phyloP scores from a whole-genome alignment of 2,329 filamentous ascomycete species.

The Fusarium ramigenum region DNA sequence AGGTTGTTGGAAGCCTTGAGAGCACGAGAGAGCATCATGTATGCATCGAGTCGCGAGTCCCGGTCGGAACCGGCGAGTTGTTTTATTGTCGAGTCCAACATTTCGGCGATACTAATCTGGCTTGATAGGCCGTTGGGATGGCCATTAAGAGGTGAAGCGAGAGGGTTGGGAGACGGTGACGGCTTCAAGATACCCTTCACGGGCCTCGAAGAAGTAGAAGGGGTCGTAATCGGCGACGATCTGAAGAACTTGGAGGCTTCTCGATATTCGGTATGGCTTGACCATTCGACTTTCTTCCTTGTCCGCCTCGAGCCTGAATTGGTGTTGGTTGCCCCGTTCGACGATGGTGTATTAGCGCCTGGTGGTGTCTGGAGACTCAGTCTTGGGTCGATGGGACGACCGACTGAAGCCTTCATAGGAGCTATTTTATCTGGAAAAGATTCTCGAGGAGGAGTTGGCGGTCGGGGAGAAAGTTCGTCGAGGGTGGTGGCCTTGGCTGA shows the following conservation, averaged over 20 bases:
- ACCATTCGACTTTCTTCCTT: slow-evolving; percentile 68
- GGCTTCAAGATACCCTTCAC: slow-evolving; percentile 82
- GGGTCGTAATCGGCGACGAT: slow-evolving; percentile 53
- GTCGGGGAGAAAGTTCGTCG: slow-evolving; percentile 65
- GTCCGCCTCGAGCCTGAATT: slow-evolving; percentile 55
- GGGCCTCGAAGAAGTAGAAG: slow-evolving; percentile 56
- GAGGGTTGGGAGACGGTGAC: slow-evolving; percentile 59
- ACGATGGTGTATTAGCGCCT: slow-evolving; percentile 56
- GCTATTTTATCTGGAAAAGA: slow-evolving; percentile 52
- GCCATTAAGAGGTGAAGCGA: slow-evolving; percentile 53
- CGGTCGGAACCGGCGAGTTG: slow-evolving; percentile 81
- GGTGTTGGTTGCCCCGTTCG: slow-evolving; percentile 53
- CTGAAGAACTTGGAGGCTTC: slow-evolving; percentile 50
- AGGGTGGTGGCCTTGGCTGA: slow-evolving; percentile 54
- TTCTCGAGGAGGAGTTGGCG: slow-evolving; percentile 74
- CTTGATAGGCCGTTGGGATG: slow-evolving; percentile 52
- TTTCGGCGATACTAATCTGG: slow-evolving; percentile 72
- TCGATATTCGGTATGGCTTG: slow-evolving; percentile 60
- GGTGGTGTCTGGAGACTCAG: slow-evolving; percentile 62
- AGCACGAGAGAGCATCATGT: slow-evolving; percentile 79
- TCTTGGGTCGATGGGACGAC: slow-evolving; percentile 51
- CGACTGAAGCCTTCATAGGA: slow-evolving; percentile 48
- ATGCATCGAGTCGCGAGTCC: slow-evolving; percentile 82
- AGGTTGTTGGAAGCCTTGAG: slow-evolving; percentile 85
- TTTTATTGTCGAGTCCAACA: slow-evolving; percentile 86